These are phyloP conservation scores for Clavariopsis aquatica DNA, from an alignment of 495 filamentous ascomycete species.

Conservation along the genomic window DNA sequence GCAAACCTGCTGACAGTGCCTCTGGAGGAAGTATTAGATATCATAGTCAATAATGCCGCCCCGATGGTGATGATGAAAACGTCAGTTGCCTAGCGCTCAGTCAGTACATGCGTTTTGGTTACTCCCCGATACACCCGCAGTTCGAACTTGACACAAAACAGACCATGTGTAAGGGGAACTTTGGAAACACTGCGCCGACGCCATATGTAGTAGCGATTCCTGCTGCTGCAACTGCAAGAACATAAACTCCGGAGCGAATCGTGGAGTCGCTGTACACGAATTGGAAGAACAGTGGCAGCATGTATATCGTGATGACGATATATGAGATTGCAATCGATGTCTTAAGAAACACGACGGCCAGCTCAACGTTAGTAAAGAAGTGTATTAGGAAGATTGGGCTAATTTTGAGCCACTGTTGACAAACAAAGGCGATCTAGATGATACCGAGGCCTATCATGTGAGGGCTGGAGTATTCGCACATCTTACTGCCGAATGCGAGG, in stretches of 20 bases:
- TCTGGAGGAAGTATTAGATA: no score
- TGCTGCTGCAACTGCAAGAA: conserved; percentile 35
- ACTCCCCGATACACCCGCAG: no score
- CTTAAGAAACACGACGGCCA: conserved; percentile 53
- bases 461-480: conserved; percentile 55
- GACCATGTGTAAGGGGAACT: conserved; percentile 58
- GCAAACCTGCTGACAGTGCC: no score
- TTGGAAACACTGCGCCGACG: conserved; percentile 55
- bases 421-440: conserved; percentile 52
- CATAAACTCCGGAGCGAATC: conserved; percentile 55
- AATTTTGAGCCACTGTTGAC: conserved; percentile 59
- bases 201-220: conserved; percentile 41
- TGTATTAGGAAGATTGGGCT: conserved; percentile 55
- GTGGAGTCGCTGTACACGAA: conserved; percentile 53
- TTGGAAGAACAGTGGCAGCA: conserved; percentile 43
- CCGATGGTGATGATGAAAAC: no score
- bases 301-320: conserved; percentile 27
- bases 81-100: no score
- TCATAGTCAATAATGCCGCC: no score
- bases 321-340: conserved; percentile 42
- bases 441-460: conserved; percentile 57
- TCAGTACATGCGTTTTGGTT: no score
- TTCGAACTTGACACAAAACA: no score
- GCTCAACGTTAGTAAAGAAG: conserved; percentile 50
- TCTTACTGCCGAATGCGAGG: conserved; percentile 52